Base-by-base conservation (phyloP, 768 basidiomycete species). In the Exidia glandulosa region DNA sequence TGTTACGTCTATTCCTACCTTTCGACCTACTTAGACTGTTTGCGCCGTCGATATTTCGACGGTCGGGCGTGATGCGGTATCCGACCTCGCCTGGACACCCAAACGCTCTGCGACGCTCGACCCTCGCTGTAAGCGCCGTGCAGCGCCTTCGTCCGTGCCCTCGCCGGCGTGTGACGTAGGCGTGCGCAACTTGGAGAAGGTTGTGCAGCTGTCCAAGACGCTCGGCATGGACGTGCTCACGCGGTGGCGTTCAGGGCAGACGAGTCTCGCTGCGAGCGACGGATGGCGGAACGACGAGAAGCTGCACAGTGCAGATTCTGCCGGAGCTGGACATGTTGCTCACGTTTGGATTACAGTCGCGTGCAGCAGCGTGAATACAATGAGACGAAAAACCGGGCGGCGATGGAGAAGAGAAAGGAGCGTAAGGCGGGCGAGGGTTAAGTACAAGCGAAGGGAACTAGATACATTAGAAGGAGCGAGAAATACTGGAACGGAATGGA, bases 191-290 rank as follows among this genome's bases (percentile, higher is more conserved):
- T 85, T 94, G 63, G 80, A 82, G 47, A 92, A 90, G 67, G 83
- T 99, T 54, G 86, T 93, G 12, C 72, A 79, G 0, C 78, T 98
- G 31, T 90, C 97, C 79, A 91, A 92, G 67, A 77, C 85, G 36
- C 81, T 98, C 48, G 83, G 88, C 57, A 88, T 98, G 19, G 91
- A 94, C 66, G 92, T 97, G 52, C 79, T 90, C n/a, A 94, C 93
- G 1, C 85, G 91, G 25, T 99, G 95, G 94, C 81, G 89, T 56
- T 81, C 83, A 60, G 93, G 94, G 1, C 87, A 90, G 64, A 79
- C 82, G n/a, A 77, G 88, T 63, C 81, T 99, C 37, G 67, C 83
- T 9, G 84, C 86, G 23, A 90, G 91, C 2, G 80, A 85, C 0
- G 87, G 87, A 52, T 99, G 89, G 87, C 81, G 79, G 50, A 71